phyloP scores from a whole-genome alignment of 495 filamentous ascomycete species.

The Patellaria atrata region DNA sequence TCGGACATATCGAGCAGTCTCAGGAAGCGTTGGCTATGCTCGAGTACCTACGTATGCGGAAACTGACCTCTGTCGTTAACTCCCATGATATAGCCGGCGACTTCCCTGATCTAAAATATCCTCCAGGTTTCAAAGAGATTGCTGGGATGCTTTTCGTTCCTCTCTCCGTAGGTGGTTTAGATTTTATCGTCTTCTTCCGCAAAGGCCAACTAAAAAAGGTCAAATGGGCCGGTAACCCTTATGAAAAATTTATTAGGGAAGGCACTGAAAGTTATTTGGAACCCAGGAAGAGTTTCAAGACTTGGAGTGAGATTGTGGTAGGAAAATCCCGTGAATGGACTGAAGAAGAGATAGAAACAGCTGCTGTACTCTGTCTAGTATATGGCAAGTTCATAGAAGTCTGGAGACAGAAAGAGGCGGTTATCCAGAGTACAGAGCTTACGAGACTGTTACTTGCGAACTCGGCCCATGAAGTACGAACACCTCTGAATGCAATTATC shows the following conservation, averaged over 20 bases:
- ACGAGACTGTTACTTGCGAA: slow-evolving; percentile 75
- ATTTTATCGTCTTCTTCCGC: slow-evolving; percentile 90
- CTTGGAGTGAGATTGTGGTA: slow-evolving; percentile 61
- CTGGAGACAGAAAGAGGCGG: slow-evolving; percentile 84
- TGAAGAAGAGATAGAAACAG: slow-evolving; percentile 69
- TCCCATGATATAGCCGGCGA: slow-evolving; percentile 66
- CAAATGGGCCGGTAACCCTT: slow-evolving; percentile 88
- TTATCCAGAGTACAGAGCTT: slow-evolving; percentile 66
- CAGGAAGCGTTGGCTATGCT: slow-evolving; percentile 79
- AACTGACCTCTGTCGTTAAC: slow-evolving; percentile 59
- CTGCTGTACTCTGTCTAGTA: slow-evolving; percentile 75
- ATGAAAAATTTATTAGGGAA: slow-evolving; percentile 58
- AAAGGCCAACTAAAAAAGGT: slow-evolving; percentile 65
- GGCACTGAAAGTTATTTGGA: slow-evolving; percentile 59
- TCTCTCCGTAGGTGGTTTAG: slow-evolving; percentile 55
- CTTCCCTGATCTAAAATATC: slow-evolving; percentile 71
- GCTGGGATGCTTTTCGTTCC: slow-evolving; percentile 78
- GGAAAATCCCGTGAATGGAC: slow-evolving; percentile 65
- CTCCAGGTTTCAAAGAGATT: slow-evolving; percentile 64
- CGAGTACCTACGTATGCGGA: slow-evolving; percentile 69
- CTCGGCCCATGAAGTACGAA: slow-evolving; percentile 89
- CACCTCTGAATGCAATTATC: slow-evolving; percentile 88
- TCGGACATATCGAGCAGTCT: slow-evolving; percentile 58
- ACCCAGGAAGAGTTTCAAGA: slow-evolving; percentile 62
- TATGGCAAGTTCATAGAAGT: slow-evolving; percentile 90